Evolutionary conservation across 176 grass and related monocot genomes (phyloP).

Genomic region (Carex littledalei): DNA sequence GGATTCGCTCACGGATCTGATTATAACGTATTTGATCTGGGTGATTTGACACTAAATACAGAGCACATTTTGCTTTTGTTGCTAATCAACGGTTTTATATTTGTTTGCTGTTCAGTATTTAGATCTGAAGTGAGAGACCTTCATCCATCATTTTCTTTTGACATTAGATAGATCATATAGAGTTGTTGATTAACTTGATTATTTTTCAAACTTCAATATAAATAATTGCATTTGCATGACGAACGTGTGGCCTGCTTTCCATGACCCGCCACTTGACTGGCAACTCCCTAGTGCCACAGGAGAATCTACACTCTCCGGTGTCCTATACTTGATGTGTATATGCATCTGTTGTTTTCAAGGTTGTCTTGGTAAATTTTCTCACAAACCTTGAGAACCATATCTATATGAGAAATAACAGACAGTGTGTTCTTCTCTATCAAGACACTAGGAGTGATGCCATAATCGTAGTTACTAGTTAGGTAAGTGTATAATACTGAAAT

Average conservation of each 20-base stretch:
- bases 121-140: slow-evolving; percentile 17
- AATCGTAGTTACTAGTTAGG: neutral
- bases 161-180: neutral
- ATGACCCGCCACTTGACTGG: neutral
- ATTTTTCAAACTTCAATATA: neutral
- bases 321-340: neutral
- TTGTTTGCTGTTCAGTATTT: neutral
- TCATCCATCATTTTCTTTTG: neutral
- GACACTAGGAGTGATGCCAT: neutral
- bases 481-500: neutral
- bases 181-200: slow-evolving; percentile 2
- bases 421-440: neutral
- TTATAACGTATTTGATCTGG: neutral
- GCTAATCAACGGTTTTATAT: neutral
- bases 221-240: neutral
- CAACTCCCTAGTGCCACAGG: neutral
- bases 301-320: neutral
- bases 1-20: neutral
- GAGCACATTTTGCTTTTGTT: neutral
- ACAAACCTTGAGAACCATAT: neutral
- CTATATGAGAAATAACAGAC: neutral
- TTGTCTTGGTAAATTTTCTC: neutral
- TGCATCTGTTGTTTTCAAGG: neutral
- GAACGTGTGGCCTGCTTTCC: neutral
- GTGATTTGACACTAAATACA: neutral